A percentile compares a stretch with the other conserved stretches of the same genome.
These are phyloP conservation scores for Rutidosis leptorrhynchoides DNA, from an alignment of 129 eudicot species.

Conservation along the genomic window DNA sequence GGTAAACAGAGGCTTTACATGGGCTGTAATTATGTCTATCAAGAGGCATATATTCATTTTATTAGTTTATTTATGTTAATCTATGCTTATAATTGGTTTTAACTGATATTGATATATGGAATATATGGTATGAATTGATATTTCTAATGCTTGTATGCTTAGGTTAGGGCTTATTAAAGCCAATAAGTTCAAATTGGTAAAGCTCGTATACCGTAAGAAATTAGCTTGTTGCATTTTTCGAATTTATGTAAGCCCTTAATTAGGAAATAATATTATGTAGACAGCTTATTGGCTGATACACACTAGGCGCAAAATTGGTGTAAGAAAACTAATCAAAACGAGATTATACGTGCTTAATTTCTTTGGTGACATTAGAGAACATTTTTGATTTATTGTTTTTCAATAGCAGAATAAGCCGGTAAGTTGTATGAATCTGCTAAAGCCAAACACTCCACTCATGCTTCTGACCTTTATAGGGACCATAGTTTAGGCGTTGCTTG, in stretches of 20 bases:
- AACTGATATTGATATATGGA: too few relatives aligned
- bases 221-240: not conserved
- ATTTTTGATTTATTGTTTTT: too few relatives aligned
- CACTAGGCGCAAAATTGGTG: too few relatives aligned
- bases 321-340: too few relatives aligned
- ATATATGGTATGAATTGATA: not conserved
- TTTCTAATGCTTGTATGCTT: not conserved
- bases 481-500: too few relatives aligned
- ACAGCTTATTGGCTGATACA: not conserved
- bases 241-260: not conserved
- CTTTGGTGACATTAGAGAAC: too few relatives aligned
- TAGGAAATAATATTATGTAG: not conserved
- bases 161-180: not conserved
- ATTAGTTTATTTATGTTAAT: not conserved
- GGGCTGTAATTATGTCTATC: conserved; percentile 48
- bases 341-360: too few relatives aligned
- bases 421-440: not conserved
- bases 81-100: too few relatives aligned
- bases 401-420: not conserved
- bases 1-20: conserved; percentile 62
- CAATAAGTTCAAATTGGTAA: not conserved
- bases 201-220: not conserved
- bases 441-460: not conserved
- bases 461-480: not conserved
- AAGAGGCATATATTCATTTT: conserved; percentile 40